Evolutionary conservation across 148 eudicot species (phyloP), one percentile per base, ranked within the genome.

Genomic region (Chenopodium formosanum): DNA sequence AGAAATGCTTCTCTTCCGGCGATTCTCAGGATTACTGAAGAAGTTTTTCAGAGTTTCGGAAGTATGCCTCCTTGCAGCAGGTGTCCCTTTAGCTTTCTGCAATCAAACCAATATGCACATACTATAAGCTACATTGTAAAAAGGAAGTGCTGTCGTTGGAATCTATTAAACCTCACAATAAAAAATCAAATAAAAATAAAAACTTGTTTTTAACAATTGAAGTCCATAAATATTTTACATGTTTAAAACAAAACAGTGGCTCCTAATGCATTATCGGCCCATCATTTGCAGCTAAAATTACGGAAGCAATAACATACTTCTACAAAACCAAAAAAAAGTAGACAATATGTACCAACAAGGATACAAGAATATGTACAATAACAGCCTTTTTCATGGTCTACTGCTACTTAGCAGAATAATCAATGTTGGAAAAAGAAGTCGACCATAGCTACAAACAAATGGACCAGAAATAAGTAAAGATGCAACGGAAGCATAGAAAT

Each of bases 21-120:
- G 99, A 53, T 97, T 97, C 81, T 90, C 97, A 40, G 99, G 98
- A 82, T 94, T 87, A 79, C 90, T 80, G 44, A 97, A 97, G 88
- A 87, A 94, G 66, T 82, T 85, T 89, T 90, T 97, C 95, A 94
- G 87, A 74, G 93, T 62, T 73, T 94, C 97, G 52, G 99, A 97
- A 81, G 97, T 92, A 27, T 82, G 98, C 50, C 89, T 90, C 86
- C 99, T 90, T 67, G 99, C 94, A 47, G 87, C 93, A 76, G 78
- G 85, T 50, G 97, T 89, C 72, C 92, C 87, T 86, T 91, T 97
- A 53, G 93, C 76, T 89, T 88, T 91, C 99, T 94, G 88, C 79
- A 78, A 40, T 34, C 17, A 10, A 81, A 56, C 72, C 76, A 81
- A 13, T 29, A 65, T 23, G 37, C 37, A 27, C 4, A 25, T n/a